Evolutionary conservation across 106 monocot species (phyloP), one percentile per base, ranked within the genome.

Genomic region (Acorus gramineus): DNA sequence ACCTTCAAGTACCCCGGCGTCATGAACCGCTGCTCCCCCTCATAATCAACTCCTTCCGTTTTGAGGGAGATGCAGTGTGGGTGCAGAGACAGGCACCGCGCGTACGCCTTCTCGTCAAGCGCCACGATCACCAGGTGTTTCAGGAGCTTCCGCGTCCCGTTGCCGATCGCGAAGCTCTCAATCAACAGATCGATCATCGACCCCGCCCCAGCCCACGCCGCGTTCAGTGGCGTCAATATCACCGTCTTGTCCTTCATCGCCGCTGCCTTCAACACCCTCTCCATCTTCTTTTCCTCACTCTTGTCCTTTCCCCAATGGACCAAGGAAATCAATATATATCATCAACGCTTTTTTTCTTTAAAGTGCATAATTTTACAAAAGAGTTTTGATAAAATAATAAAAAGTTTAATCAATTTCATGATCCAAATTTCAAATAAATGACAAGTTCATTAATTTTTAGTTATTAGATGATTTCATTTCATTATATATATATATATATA

Each of bases 211-310:
- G 87, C 70, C 87, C 87, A 87, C 55, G 87, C 87, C 45, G 83
- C 74, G 78, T 87, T 87, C 73, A 87, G 50, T 4, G 80, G 80
- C 13, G 87, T 81, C 48, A 87, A 60, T 53, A 87, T 87, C 43
- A 87, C 78, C 4, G 83, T 87, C 47, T 75, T 84, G 45, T 83
- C 74, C 49, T 67, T 69, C 77, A 73, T 87, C 2, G 87, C 73
- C 42, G 83, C 78, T 2, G 68, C 72, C 51, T 81, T 70, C 43
- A 87, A 65, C 49, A 87, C 72, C 42, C 43, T 55, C 57, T 80
- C 69, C 44, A 87, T 60, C 44, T 72, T 68, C 47, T 51, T n/a
- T 65, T 72, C 69, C 64, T 80, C 83, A 54, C 56, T 66, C 28
- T 28, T 1, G 28, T 0, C 28, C 28, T 28, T 28, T 28, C 28